Percentiles rank a stretch among this genome's conserved stretches.
Conservation (phyloP, 176 grass and related monocot genomes). For the Panicum miliaceum region DNA sequence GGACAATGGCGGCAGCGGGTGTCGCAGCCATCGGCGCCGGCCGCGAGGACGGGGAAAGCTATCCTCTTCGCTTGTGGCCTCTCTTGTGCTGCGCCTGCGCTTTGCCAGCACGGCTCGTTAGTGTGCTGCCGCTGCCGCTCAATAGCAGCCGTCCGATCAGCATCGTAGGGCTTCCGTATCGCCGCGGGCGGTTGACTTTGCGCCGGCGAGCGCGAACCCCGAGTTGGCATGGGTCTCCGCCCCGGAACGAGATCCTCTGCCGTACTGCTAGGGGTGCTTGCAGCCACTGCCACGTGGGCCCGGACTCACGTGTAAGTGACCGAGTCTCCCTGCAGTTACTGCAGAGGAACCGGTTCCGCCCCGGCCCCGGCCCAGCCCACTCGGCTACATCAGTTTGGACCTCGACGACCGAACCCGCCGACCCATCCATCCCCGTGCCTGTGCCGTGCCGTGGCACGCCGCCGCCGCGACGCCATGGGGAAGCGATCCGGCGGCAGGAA, state of each 20-base stretch:
- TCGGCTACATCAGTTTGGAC: neutral
- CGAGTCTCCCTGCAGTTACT: too few relatives aligned
- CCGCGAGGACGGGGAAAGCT: slow-evolving; percentile 22
- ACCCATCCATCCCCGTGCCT: neutral
- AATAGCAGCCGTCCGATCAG: neutral
- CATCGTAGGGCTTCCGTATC: neutral
- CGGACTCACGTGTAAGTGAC: too few relatives aligned
- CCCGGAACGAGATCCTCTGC: too few relatives aligned
- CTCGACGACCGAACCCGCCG: neutral
- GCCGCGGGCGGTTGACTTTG: neutral
- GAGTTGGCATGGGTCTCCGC: neutral
- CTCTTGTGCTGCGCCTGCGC: neutral
- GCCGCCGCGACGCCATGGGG: slow-evolving; percentile 56
- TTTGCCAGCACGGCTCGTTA: slow-evolving; percentile 4
- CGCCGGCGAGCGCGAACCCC: neutral
- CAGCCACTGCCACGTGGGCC: too few relatives aligned
- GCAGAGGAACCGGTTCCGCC: too few relatives aligned
- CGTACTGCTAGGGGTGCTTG: too few relatives aligned
- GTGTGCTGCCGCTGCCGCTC: neutral
- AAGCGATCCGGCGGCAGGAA: slow-evolving; percentile 78
- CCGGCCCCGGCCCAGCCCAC: neutral
- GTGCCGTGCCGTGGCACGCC: neutral
- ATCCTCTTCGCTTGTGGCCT: slow-evolving; percentile 23
- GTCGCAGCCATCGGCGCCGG: slow-evolving; percentile 38
- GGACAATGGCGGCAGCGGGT: slow-evolving; percentile 14